These are phyloP conservation scores for Teratosphaeria viscida DNA, from an alignment of 2,329 filamentous ascomycete species.

Conservation along the genomic window DNA sequence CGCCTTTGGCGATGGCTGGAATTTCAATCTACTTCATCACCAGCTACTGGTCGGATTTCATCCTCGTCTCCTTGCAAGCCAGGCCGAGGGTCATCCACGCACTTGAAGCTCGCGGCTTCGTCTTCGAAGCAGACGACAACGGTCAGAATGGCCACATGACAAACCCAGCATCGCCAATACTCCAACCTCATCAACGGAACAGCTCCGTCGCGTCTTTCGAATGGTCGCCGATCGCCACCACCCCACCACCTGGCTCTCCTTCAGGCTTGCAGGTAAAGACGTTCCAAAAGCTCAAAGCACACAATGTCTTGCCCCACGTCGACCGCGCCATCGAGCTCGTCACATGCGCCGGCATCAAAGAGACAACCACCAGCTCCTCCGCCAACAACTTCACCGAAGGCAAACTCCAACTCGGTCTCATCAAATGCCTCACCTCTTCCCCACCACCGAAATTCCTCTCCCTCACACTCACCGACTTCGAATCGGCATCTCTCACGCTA, in stretches of 20 bases:
- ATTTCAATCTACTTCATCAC: constrained; percentile 98
- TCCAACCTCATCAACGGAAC: constrained; percentile 38
- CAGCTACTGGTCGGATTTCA: constrained; percentile 95
- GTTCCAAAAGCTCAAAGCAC: constrained; percentile 70
- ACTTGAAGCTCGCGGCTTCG: constrained; percentile 69
- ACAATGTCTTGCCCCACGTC: constrained; percentile 63
- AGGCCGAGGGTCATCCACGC: constrained; percentile 65
- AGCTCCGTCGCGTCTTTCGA: constrained; percentile 36
- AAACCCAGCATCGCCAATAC: constrained; percentile 46
- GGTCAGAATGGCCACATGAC: constrained; percentile 37
- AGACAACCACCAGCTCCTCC: constrained; percentile 24
- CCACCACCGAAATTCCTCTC: constrained; percentile 59
- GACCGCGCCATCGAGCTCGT: constrained; percentile 60
- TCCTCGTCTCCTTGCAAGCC: constrained; percentile 71
- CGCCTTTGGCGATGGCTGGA: constrained; percentile 78
- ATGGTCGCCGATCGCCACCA: constrained; percentile 45
- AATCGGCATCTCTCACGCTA: constrained; percentile 62
- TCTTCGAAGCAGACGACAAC: constrained; percentile 54
- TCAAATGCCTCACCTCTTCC: constrained; percentile 37
- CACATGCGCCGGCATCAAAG: constrained; percentile 63
- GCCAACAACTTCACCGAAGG: constrained; percentile 27
- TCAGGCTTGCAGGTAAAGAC: constrained; percentile 73
- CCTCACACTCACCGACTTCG: constrained; percentile 60
- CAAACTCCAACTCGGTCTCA: constrained; percentile 37
- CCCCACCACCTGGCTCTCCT: constrained; percentile 63